phyloP scores from a whole-genome alignment of 352 stramenopile genomes.

The Phytophthora brassicae region DNA sequence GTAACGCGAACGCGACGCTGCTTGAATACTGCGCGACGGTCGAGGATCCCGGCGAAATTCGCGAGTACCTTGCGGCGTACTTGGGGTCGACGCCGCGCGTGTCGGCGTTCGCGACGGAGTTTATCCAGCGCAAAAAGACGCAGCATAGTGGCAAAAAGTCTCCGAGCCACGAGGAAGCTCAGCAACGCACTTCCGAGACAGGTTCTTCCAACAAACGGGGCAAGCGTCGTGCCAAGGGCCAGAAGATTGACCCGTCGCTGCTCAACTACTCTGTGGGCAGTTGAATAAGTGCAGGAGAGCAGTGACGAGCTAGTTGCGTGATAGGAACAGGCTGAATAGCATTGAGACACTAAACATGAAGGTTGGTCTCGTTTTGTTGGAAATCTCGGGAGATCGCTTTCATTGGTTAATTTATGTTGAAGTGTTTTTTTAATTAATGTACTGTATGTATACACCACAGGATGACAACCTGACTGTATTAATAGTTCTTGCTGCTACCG shows the following conservation, averaged over 20 bases:
- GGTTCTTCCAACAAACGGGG: conserved; percentile 53
- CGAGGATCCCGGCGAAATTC: conserved; percentile 93
- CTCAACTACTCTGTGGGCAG: conserved; percentile 68
- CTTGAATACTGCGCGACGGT: conserved; percentile 95
- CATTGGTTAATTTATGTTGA: too few species aligned
- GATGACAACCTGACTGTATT: too few species aligned
- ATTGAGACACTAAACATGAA: conserved; percentile 17
- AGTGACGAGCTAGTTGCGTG: conserved; percentile 28
- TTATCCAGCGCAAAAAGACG: conserved; percentile 93
- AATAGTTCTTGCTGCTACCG: too few species aligned
- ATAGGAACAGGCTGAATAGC: conserved; percentile 19
- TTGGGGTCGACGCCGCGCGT: conserved; percentile 95
- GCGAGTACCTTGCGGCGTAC: conserved; percentile 96
- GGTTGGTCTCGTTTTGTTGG: background rate
- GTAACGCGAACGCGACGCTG: conserved; percentile 81
- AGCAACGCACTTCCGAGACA: conserved; percentile 28
- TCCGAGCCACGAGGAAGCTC: conserved; percentile 18
- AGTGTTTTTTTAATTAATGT: background rate
- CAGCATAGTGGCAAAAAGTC: conserved; percentile 49
- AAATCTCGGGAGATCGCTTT: too few species aligned
- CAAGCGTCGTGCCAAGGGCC: conserved; percentile 63
- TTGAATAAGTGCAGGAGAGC: conserved; percentile 20
- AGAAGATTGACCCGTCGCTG: conserved; percentile 77
- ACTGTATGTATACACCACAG: too few species aligned
- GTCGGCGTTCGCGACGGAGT: conserved; percentile 97